These are phyloP conservation scores for Spizellomyces sp. DNA, from an alignment of 192 early-diverging fungal species.

Conservation along the genomic window DNA sequence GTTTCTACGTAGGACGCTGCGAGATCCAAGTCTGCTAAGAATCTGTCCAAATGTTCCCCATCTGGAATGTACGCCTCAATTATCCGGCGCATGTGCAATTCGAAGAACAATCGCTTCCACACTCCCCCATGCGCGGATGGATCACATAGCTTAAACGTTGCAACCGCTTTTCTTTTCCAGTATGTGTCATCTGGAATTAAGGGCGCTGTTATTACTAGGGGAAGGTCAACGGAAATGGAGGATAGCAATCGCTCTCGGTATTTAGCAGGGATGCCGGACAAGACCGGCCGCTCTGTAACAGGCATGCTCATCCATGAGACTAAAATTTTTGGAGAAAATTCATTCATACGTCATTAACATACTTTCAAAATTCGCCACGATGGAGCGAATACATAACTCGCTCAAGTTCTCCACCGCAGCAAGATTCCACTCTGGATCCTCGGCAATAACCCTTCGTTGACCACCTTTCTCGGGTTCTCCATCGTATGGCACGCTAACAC, in stretches of 20 bases:
- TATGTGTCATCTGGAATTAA: conserved; percentile 53
- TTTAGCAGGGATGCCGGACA: conserved; percentile 45
- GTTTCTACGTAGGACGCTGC: conserved; percentile 42
- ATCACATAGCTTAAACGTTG: conserved; percentile 44
- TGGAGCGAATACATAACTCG: conserved; percentile 50
- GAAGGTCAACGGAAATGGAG: conserved; percentile 43
- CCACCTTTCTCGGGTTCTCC: neutral
- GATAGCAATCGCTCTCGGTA: conserved; percentile 47
- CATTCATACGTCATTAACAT: conserved; percentile 12
- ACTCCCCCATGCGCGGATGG: conserved; percentile 34
- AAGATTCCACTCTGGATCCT: conserved; percentile 63
- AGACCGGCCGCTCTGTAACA: conserved; percentile 38
- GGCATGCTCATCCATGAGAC: neutral
- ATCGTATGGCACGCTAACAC: no score
- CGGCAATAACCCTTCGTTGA: conserved; percentile 54
- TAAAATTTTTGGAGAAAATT: neutral
- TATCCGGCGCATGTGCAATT: conserved; percentile 41
- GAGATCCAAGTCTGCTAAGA: conserved; percentile 35
- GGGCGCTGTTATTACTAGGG: conserved; percentile 47
- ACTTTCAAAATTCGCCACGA: conserved; percentile 61
- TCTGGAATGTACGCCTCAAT: conserved; percentile 46
- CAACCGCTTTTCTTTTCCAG: conserved; percentile 45
- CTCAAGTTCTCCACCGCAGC: conserved; percentile 55
- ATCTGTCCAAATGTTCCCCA: neutral
- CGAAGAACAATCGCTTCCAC: conserved; percentile 58